Conservation (phyloP, 495 filamentous ascomycete species). For the Aspergillus biplanus region DNA sequence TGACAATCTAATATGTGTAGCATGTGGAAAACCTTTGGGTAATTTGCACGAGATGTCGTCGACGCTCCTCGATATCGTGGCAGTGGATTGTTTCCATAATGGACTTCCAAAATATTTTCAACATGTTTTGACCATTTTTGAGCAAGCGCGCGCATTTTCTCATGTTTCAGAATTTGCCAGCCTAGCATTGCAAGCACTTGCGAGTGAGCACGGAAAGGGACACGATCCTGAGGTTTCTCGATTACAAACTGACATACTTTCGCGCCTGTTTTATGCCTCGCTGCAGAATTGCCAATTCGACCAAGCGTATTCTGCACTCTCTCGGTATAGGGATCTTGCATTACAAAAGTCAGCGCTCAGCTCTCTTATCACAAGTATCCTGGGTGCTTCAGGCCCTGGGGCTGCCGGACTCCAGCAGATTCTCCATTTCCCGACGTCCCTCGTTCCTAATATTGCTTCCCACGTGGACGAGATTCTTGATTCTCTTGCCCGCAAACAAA, state of each 20-base stretch:
- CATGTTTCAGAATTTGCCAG: conserved; percentile 85
- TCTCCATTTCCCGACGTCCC: conserved; percentile 63
- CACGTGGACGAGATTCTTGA: conserved; percentile 77
- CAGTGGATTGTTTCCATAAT: conserved; percentile 71
- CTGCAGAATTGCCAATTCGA: conserved; percentile 77
- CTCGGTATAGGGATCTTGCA: conserved; percentile 67
- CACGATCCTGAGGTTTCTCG: conserved; percentile 41
- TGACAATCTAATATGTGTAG: conserved; percentile 27
- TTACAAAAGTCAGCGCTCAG: conserved; percentile 65
- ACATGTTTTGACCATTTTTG: conserved; percentile 82
- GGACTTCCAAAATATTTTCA: conserved; percentile 84
- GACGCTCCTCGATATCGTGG: conserved; percentile 70
- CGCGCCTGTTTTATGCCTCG: conserved; percentile 80
- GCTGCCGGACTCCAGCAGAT: conserved; percentile 58
- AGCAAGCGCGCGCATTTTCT: conserved; percentile 71
- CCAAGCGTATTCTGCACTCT: conserved; percentile 78
- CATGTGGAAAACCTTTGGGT: conserved; percentile 48
- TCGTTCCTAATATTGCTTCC: conserved; percentile 71
- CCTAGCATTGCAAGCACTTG: conserved; percentile 70
- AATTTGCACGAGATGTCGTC: conserved; percentile 55
- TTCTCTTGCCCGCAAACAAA: conserved; percentile 50
- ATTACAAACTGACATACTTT: conserved; percentile 68
- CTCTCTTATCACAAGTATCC: conserved; percentile 72
- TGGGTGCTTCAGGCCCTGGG: conserved; percentile 64
- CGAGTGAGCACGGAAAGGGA: conserved; percentile 44